Evolutionary conservation across 176 grass and related monocot genomes (phyloP).

Genomic region (Panicum miliaceum): DNA sequence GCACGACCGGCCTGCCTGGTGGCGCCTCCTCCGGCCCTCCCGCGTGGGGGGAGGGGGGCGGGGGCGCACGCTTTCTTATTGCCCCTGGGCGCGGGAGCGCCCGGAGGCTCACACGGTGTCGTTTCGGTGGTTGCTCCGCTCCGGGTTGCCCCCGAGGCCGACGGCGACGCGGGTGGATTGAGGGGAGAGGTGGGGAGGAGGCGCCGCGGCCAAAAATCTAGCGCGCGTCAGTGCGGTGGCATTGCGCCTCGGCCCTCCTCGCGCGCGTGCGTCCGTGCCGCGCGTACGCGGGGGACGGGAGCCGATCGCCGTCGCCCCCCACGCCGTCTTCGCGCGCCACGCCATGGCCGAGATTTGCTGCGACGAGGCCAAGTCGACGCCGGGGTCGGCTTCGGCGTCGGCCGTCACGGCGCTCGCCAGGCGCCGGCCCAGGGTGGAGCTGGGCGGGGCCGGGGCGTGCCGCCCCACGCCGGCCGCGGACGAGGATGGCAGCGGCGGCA

Average conservation of each 20-base stretch:
- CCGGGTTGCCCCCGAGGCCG: not conserved
- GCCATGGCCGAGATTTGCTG: slow-evolving; percentile 70
- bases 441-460: slow-evolving; percentile 1
- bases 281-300: not conserved
- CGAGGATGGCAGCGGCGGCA: not conserved
- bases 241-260: slow-evolving; percentile 4
- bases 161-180: slow-evolving; percentile 33
- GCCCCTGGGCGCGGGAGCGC: not conserved
- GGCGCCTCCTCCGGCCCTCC: not conserved
- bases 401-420: slow-evolving; percentile 25
- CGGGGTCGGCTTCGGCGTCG: slow-evolving; percentile 4
- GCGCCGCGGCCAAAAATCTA: not conserved
- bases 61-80: slow-evolving; percentile 16
- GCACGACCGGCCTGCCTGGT: not conserved
- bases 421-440: slow-evolving; percentile 12
- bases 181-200: not conserved
- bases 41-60: not conserved
- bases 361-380: slow-evolving; percentile 44
- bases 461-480: not conserved
- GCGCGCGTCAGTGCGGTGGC: not conserved
- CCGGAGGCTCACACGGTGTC: slow-evolving; percentile 1
- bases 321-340: not conserved
- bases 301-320: not conserved
- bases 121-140: not conserved
- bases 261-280: not conserved